These are phyloP conservation scores for Exophiala bonariae DNA, from an alignment of 2,329 filamentous ascomycete genomes.

Conservation along the genomic window DNA sequence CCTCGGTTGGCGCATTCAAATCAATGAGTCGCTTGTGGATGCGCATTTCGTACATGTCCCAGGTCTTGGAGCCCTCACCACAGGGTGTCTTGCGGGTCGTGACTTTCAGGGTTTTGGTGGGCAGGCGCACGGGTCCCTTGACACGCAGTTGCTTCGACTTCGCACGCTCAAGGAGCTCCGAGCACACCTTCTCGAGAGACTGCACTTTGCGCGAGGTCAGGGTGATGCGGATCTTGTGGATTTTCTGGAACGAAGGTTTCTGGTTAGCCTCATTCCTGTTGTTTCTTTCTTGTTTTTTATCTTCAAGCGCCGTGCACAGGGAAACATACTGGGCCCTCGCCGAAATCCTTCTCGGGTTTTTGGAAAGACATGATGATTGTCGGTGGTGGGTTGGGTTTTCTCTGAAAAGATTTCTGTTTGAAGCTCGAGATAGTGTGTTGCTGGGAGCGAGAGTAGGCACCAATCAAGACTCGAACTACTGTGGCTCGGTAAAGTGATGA, in stretches of 20 bases:
- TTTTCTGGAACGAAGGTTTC: conserved; percentile 61
- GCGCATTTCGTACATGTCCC: conserved; percentile 98
- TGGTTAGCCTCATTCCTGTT: not conserved
- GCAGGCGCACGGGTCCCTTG: conserved; percentile 97
- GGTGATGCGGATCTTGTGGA: conserved; percentile 98
- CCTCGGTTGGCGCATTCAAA: conserved; percentile 94
- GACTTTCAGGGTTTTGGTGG: conserved; percentile 94
- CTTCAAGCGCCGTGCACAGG: not conserved
- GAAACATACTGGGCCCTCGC: conserved; percentile 74
- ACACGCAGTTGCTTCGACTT: conserved; percentile 98
- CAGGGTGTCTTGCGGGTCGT: conserved; percentile 98
- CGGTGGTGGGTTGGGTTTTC: conserved; percentile 18
- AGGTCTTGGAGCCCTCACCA: conserved; percentile 99
- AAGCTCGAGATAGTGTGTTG: conserved; percentile 9
- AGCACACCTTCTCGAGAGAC: conserved; percentile 96
- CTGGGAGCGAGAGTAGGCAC: conserved; percentile 33
- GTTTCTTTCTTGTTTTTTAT: not conserved
- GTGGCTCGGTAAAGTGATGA: conserved; percentile 81
- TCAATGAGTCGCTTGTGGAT: conserved; percentile 99
- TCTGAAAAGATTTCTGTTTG: conserved; percentile 33
- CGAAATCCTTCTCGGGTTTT: conserved; percentile 89
- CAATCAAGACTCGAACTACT: conserved; percentile 81
- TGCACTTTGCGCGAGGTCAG: conserved; percentile 92
- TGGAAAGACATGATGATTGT: conserved; percentile 80
- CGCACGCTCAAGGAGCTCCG: conserved; percentile 96